Percentiles rank a stretch among this genome's conserved stretches.
phyloP scores from a whole-genome alignment of 352 stramenopile species.

The Peronospora farinosa region DNA sequence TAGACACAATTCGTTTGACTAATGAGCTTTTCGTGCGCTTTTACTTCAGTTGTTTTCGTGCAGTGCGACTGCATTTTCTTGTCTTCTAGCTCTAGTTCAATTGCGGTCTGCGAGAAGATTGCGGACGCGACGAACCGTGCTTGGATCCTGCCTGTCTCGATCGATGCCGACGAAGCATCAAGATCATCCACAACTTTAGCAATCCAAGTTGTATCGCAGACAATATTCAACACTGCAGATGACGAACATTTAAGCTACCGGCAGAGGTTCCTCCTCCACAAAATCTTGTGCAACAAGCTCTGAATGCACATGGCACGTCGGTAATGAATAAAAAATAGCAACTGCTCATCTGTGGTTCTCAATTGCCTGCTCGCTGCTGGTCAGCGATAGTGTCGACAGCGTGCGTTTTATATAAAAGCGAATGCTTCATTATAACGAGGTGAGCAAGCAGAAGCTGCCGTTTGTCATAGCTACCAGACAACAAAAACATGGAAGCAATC shows the following conservation, averaged over 20 bases:
- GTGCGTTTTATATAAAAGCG: too few relatives aligned
- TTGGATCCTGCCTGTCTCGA: slow-evolving; percentile 1
- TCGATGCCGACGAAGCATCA: slow-evolving; percentile 4
- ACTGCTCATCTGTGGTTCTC: too few relatives aligned
- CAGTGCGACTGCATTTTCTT: background rate
- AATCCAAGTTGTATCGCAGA: slow-evolving; percentile 1
- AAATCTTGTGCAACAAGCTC: slow-evolving; percentile 17
- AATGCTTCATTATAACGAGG: too few relatives aligned
- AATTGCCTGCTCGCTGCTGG: too few relatives aligned
- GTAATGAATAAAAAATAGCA: too few relatives aligned
- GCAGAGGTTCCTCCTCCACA: slow-evolving; percentile 14
- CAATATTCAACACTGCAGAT: background rate
- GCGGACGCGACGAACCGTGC: background rate
- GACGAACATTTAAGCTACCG: background rate
- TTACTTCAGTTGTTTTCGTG: slow-evolving; percentile 10
- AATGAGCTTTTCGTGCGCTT: slow-evolving; percentile 5
- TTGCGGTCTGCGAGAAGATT: background rate
- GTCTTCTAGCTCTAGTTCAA: background rate
- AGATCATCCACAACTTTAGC: background rate
- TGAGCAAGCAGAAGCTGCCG: too few relatives aligned
- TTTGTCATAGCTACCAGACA: too few relatives aligned
- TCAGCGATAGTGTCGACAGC: too few relatives aligned
- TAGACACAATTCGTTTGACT: slow-evolving; percentile 3
- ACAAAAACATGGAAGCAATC: too few relatives aligned
- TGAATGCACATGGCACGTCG: too few relatives aligned